Percentiles rank a stretch among this genome's conserved stretches.
These are phyloP conservation scores for Syzygium oleosum DNA, from an alignment of 345 rosid species.

Conservation along the genomic window DNA sequence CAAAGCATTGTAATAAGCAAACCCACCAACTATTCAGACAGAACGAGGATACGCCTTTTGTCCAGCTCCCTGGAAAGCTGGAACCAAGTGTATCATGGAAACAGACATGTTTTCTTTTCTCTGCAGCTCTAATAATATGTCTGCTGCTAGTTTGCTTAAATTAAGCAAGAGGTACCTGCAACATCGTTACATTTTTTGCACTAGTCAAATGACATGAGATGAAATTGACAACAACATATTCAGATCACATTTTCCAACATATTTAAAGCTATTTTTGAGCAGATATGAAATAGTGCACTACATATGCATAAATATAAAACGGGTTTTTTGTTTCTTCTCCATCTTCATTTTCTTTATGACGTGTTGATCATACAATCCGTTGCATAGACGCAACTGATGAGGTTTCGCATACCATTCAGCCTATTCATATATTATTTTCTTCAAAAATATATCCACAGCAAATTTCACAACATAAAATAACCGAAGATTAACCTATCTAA, in stretches of 20 bases:
- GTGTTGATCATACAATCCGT: background rate
- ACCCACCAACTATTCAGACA: background rate
- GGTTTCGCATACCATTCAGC: background rate
- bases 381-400: background rate
- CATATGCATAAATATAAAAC: background rate
- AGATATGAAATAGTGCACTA: too few species aligned
- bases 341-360: background rate
- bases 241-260: too few species aligned
- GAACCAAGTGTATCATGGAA: slow-evolving; percentile 96
- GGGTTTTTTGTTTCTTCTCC: too few species aligned
- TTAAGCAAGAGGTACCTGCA: background rate
- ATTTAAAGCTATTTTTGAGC: too few species aligned
- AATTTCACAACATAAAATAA: background rate
- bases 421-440: background rate
- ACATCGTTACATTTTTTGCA: background rate
- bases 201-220: background rate
- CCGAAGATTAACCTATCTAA: background rate
- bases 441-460: background rate
- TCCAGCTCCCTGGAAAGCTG: slow-evolving; percentile 97
- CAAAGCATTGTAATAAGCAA: background rate
- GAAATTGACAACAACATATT: background rate
- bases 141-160: background rate
- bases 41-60: slow-evolving; percentile 88
- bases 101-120: slow-evolving; percentile 52
- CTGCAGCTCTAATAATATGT: slow-evolving; percentile 9